Conservation (phyloP, 2,329 filamentous ascomycete species). For the Fusarium verrucosum region DNA sequence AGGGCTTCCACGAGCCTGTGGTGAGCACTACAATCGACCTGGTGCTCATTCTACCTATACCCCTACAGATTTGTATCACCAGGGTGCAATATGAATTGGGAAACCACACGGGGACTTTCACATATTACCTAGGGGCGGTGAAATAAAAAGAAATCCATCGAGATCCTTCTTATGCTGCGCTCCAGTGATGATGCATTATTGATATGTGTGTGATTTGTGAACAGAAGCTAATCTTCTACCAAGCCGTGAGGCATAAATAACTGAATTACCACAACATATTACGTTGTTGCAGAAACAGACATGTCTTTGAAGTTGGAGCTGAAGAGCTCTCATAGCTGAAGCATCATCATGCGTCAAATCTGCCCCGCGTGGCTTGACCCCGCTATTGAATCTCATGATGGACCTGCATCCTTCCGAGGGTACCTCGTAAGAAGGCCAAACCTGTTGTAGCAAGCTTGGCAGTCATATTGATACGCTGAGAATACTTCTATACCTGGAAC, state of each 20-base stretch:
- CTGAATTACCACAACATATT: no score
- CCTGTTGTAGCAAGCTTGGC: neutral
- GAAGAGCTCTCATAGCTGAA: neutral
- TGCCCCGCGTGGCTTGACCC: conserved; percentile 14
- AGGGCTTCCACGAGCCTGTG: conserved; percentile 1
- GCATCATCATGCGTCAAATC: neutral
- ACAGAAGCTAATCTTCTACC: neutral
- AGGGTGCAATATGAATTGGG: neutral
- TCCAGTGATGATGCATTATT: neutral
- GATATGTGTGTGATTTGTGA: neutral
- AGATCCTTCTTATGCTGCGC: neutral
- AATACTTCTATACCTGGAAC: neutral
- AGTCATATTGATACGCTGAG: neutral
- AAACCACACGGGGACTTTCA: neutral
- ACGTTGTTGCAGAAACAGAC: neutral
- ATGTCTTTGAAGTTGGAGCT: neutral
- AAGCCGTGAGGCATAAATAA: no score
- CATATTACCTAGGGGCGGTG: neutral
- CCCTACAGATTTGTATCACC: conserved; percentile 2
- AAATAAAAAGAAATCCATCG: conserved; percentile 12
- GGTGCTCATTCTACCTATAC: conserved; percentile 30
- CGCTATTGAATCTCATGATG: conserved; percentile 8
- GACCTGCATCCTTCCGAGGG: conserved; percentile 5
- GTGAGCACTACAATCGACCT: neutral
- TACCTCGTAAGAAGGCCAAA: neutral